These are phyloP conservation scores for Berberis vulgaris DNA, from an alignment of 164 flowering plant genomes.

Conservation along the genomic window DNA sequence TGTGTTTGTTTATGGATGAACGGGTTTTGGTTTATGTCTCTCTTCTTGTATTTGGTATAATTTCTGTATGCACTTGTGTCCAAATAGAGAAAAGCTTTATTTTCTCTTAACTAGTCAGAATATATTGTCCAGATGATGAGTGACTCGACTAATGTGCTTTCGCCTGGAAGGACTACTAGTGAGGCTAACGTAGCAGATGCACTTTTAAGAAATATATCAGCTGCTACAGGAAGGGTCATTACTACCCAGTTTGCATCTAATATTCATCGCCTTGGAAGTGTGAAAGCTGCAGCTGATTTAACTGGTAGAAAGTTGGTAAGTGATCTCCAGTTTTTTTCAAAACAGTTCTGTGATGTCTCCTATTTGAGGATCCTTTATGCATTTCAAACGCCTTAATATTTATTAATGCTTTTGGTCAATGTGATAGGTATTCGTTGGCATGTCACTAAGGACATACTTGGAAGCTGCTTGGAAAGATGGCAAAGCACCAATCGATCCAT, in stretches of 20 bases:
- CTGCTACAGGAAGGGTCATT: slow-evolving; percentile 84
- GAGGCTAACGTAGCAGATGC: slow-evolving; percentile 83
- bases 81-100: background rate
- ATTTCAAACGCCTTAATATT: background rate
- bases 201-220: slow-evolving; percentile 64
- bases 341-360: background rate
- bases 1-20: background rate
- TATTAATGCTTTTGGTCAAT: slow-evolving; percentile 4
- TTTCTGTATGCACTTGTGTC: background rate
- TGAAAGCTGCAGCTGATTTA: slow-evolving; percentile 95
- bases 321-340: background rate
- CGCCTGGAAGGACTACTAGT: slow-evolving; percentile 94
- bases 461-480: slow-evolving; percentile 99
- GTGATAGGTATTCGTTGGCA: slow-evolving; percentile 89
- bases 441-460: slow-evolving; percentile 92
- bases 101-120: background rate
- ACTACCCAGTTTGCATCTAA: slow-evolving; percentile 99
- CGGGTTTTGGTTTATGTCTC: background rate
- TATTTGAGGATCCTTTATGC: slow-evolving; percentile 7
- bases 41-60: background rate
- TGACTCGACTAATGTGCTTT: slow-evolving; percentile 90
- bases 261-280: slow-evolving; percentile 95
- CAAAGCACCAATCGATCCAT: slow-evolving; percentile 94
- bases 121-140: slow-evolving; percentile 85
- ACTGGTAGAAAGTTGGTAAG: slow-evolving; percentile 94